Evolutionary conservation across 1,284 basidiomycete species (phyloP).

Genomic region (Ustilago nuda): DNA sequence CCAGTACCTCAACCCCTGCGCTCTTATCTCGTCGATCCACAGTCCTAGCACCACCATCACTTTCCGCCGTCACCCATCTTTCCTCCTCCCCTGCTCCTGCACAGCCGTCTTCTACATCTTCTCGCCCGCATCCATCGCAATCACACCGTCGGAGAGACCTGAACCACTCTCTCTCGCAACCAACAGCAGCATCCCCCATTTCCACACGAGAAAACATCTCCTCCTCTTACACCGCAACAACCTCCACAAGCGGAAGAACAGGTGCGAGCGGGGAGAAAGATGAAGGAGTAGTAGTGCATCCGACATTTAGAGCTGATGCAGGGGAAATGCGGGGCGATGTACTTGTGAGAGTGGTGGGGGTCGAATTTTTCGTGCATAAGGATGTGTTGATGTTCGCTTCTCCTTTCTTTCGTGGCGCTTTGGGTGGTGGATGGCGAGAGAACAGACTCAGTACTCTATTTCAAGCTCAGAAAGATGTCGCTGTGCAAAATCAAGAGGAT

Average conservation of each 20-base stretch:
- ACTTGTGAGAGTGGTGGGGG: slow-evolving; percentile 40
- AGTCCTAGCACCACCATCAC: slow-evolving; percentile 27
- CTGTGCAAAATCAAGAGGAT: neutral
- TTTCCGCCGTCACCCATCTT: slow-evolving; percentile 33
- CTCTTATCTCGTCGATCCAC: slow-evolving; percentile 32
- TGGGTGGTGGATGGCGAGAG: slow-evolving; percentile 53
- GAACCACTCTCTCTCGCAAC: slow-evolving; percentile 19
- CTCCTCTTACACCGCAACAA: slow-evolving; percentile 17
- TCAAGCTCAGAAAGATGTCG: neutral
- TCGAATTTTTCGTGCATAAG: slow-evolving; percentile 57
- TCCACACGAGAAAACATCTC: slow-evolving; percentile 36
- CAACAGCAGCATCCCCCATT: slow-evolving; percentile 29
- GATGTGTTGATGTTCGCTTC: slow-evolving; percentile 49
- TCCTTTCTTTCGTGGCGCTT: slow-evolving; percentile 51
- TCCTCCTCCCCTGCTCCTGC: slow-evolving; percentile 10
- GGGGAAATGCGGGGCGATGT: slow-evolving; percentile 48
- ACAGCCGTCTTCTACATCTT: slow-evolving; percentile 1
- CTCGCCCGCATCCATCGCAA: neutral
- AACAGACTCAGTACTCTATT: slow-evolving; percentile 22
- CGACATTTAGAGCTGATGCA: slow-evolving; percentile 41
- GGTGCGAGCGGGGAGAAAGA: neutral
- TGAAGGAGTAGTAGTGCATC: slow-evolving; percentile 32
- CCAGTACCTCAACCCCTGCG: slow-evolving; percentile 13
- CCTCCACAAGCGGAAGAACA: neutral
- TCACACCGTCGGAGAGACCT: slow-evolving; percentile 16